phyloP scores from a whole-genome alignment of 2,329 filamentous ascomycete species.

The Huntiella moniliformis region DNA sequence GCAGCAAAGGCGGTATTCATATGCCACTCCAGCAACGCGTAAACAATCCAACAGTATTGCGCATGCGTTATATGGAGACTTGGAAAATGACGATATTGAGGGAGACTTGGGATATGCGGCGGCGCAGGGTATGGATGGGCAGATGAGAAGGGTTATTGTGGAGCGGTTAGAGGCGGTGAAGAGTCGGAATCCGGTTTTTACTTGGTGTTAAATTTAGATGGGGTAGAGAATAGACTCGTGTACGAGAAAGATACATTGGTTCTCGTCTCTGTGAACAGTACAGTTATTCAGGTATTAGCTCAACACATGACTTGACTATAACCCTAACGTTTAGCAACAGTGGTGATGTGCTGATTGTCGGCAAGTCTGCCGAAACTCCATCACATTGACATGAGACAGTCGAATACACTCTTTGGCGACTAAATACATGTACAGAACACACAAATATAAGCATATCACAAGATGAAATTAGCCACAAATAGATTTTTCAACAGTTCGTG shows the following conservation, averaged over 20 bases:
- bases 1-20: conserved; percentile 33
- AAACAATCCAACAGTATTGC: conserved; percentile 32
- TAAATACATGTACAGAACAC: too few relatives aligned
- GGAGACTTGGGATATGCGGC: conserved; percentile 90
- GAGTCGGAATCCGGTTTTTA: conserved; percentile 87
- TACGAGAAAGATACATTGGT: neutral
- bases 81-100: conserved; percentile 60
- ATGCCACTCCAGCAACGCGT: conserved; percentile 28
- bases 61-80: conserved; percentile 32
- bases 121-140: conserved; percentile 82
- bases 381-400: too few relatives aligned
- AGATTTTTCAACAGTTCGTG: too few relatives aligned
- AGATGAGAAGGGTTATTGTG: conserved; percentile 85
- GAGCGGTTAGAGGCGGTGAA: conserved; percentile 92
- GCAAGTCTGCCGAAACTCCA: too few relatives aligned
- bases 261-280: neutral
- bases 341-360: too few relatives aligned
- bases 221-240: neutral
- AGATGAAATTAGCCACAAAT: too few relatives aligned
- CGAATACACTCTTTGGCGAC: too few relatives aligned
- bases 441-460: too few relatives aligned
- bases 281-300: neutral
- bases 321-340: too few relatives aligned
- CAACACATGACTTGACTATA: too few relatives aligned
- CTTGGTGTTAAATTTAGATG: conserved; percentile 54